These are phyloP conservation scores for Ichthyophonus hoferi DNA, from an alignment of 208 protist genomes.

Conservation along the genomic window DNA sequence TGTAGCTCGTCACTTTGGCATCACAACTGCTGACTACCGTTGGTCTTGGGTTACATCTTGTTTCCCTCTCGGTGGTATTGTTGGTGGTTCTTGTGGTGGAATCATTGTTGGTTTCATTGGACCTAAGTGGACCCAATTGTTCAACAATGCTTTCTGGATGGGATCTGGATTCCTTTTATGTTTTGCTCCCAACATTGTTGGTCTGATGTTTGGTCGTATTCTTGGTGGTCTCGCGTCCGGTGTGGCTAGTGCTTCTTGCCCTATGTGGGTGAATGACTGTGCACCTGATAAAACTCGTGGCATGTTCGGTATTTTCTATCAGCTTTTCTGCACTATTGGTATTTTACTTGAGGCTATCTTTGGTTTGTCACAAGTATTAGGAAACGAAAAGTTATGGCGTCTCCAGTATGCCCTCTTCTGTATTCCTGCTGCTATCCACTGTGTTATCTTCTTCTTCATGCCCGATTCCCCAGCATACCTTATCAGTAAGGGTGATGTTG, in stretches of 20 bases:
- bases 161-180: too few relatives aligned
- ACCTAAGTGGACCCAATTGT: neutral
- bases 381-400: neutral
- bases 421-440: neutral
- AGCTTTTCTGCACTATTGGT: neutral
- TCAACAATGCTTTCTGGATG: neutral
- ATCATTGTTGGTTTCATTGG: neutral
- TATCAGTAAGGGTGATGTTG: neutral
- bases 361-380: neutral
- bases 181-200: too few relatives aligned
- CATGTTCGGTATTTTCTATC: neutral
- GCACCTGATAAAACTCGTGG: too few relatives aligned
- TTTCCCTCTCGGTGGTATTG: conserved; percentile 4
- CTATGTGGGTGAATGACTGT: too few relatives aligned
- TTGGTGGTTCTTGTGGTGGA: conserved; percentile 9
- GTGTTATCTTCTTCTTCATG: neutral
- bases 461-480: neutral
- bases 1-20: neutral
- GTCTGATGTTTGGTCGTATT: too few relatives aligned
- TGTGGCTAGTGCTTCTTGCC: too few relatives aligned
- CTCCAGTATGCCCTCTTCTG: neutral
- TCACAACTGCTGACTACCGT: neutral
- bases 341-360: neutral
- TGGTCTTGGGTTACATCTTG: conserved; percentile 12
- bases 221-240: too few relatives aligned